Evolutionary conservation across 1,284 basidiomycete genomes (phyloP), one percentile per base, ranked within the genome.

Genomic region (Rhodotorula sp.): DNA sequence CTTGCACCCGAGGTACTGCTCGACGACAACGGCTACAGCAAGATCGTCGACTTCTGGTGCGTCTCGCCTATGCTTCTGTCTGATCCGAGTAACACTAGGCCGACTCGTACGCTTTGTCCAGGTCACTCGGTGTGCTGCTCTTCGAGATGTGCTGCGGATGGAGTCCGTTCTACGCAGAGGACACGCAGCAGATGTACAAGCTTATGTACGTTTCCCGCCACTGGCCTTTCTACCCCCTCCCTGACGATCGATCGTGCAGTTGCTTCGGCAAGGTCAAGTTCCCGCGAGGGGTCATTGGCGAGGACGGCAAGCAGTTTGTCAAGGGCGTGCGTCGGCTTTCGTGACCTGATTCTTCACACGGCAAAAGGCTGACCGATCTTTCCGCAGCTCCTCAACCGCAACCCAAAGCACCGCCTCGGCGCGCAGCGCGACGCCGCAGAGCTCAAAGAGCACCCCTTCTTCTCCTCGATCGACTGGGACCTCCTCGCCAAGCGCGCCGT

Each of bases 161-260:
- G 97, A 94, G 91, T 81, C 97, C 97, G 50, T 99, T 99, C 84
- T 99, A 99, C 80, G 96, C 96, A 21, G 97, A 99, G 80, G 97
- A 99, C 81, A 98, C 94, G 23, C 96, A 99, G 82, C 93, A 97
- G 83, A 99, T 99, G 97, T 99, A 99, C 85, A 94, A 94, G 86
- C 92, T 96, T 84, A 99, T 99, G 78, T 98, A 94, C 55, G 71
- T 71, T 5, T 7, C 13, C 17, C 53, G 7, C 13, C 44, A 4
- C 25, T n/a, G n/a, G n/a, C n/a, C n/a, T n/a, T n/a, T n/a, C n/a
- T n/a, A n/a, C n/a, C n/a, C n/a, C n/a, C n/a, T n/a, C n/a, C n/a
- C n/a, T n/a, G n/a, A n/a, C n/a, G n/a, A n/a, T n/a, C n/a, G n/a
- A n/a, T n/a, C n/a, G n/a, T n/a, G 23, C 70, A 77, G 75, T 64